Evolutionary conservation across 352 stramenopile species (phyloP).

Genomic region (Globisporangium heterothallicum): DNA sequence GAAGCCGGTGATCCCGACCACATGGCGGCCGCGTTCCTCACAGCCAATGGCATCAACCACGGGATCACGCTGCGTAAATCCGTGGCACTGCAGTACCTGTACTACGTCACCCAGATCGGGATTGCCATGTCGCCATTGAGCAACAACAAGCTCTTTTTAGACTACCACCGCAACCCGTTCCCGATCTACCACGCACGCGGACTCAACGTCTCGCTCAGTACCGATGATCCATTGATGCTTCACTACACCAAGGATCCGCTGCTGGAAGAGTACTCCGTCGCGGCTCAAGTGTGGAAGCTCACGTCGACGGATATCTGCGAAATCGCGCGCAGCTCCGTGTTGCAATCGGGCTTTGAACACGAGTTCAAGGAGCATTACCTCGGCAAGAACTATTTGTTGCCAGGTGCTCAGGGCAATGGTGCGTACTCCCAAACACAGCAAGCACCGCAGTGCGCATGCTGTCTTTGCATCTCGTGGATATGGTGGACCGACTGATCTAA

Average conservation of each 20-base stretch:
- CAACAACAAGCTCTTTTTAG: constrained; percentile 95
- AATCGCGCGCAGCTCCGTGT: constrained; percentile 97
- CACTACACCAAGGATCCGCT: constrained; percentile 98
- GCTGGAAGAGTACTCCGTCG: constrained; percentile 94
- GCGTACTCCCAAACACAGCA: constrained; percentile 15
- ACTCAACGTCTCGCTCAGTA: constrained; percentile 97
- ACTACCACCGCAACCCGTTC: constrained; percentile 94
- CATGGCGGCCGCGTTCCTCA: constrained; percentile 88
- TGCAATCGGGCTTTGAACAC: constrained; percentile 97
- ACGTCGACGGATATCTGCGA: constrained; percentile 97
- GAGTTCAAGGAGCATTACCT: constrained; percentile 97
- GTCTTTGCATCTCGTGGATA: constrained; percentile 8
- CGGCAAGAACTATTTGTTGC: constrained; percentile 87
- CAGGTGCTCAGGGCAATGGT: constrained; percentile 75
- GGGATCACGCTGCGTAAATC: constrained; percentile 97
- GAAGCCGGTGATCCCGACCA: constrained; percentile 98
- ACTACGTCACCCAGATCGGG: constrained; percentile 97
- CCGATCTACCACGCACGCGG: constrained; percentile 94
- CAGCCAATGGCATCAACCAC: constrained; percentile 96
- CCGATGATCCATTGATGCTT: constrained; percentile 97
- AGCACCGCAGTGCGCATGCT: not conserved
- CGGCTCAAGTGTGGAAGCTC: constrained; percentile 92
- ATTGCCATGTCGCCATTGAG: constrained; percentile 92
- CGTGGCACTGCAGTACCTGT: constrained; percentile 97
- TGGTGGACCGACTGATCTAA: too few relatives aligned